Evolutionary conservation across 306 rosid species (phyloP), one percentile per base, ranked within the genome.

Genomic region (Ormosia emarginata): DNA sequence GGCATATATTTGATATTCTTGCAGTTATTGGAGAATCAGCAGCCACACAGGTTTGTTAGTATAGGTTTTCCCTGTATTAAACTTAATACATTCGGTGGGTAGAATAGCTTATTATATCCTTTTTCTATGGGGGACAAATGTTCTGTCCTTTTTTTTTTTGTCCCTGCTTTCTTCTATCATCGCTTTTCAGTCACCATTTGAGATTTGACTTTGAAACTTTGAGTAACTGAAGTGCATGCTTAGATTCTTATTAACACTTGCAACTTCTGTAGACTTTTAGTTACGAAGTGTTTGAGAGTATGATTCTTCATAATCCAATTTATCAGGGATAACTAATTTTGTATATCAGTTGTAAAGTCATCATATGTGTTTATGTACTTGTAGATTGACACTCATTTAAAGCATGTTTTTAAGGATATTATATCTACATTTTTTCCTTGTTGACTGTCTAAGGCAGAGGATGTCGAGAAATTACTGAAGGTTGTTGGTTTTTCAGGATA

Each of bases 401-500:
- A 83, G 86, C 89, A 18, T 75, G 97, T 92, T 73, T 90, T 89
- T 81, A 95, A 94, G 88, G 92, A 91, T 82, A 88, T 94, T 72
- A 86, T 92, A 79, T 89, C 94, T 67, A 87, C 92, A 36, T 78
- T 92, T 79, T 92, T 92, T 85, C 98, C 98, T 13, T 94, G 88
- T 87, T 94, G 97, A 97, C 81, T 92, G 59, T 86, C 94, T 15
- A 86, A 89, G 87, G 81, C 91, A 47, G 91, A 88, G 17, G 83
- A 90, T 81, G 87, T 83, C 81, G 91, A 92, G 59, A 78, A 86
- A 75, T 78, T 94, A 75, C 89, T 94, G 50, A 80, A 90, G 97
- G 98, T 94, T 24, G 24, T 24, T 74, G 76, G 82, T 76, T 59
- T 58, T 80, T 74, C 66, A 13, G 43, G 53, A 67, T 30, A 57